These are phyloP conservation scores for Galerina sulciceps DNA, from an alignment of 768 basidiomycete genomes.

Conservation along the genomic window DNA sequence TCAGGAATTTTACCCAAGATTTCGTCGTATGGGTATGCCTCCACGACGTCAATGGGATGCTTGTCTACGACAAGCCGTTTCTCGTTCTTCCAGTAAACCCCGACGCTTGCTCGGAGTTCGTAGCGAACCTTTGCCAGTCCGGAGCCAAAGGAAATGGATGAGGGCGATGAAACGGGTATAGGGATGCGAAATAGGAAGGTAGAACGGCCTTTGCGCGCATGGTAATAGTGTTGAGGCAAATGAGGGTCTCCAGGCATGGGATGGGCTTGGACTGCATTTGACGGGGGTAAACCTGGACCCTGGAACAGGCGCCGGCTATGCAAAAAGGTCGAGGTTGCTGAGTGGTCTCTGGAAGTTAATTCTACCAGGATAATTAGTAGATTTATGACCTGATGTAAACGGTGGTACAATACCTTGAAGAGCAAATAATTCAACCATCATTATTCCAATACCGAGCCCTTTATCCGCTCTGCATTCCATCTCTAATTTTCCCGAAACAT, in stretches of 20 bases:
- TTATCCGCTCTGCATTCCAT: constrained; percentile 79
- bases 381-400: constrained; percentile 3
- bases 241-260: constrained; percentile 59
- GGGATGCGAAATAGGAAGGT: constrained; percentile 84
- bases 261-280: constrained; percentile 77
- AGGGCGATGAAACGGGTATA: constrained; percentile 66
- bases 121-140: constrained; percentile 74
- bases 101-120: constrained; percentile 73
- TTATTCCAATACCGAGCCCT: constrained; percentile 72
- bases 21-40: constrained; percentile 46
- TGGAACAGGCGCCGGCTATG: constrained; percentile 76
- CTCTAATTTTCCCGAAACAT: constrained; percentile 77
- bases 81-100: constrained; percentile 78
- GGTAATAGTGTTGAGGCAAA: constrained; percentile 68
- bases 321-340: constrained; percentile 79
- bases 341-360: constrained; percentile 76
- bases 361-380: constrained; percentile 44
- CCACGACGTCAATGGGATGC: constrained; percentile 67
- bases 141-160: constrained; percentile 71
- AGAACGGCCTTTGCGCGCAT: constrained; percentile 75
- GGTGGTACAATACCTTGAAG: constrained; percentile 59
- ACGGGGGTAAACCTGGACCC: constrained; percentile 80
- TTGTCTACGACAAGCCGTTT: constrained; percentile 67
- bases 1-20: constrained; percentile 48
- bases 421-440: constrained; percentile 80